Evolutionary conservation across 1,284 basidiomycete species (phyloP).

Genomic region (Erythrobasidium hasegawianum): DNA sequence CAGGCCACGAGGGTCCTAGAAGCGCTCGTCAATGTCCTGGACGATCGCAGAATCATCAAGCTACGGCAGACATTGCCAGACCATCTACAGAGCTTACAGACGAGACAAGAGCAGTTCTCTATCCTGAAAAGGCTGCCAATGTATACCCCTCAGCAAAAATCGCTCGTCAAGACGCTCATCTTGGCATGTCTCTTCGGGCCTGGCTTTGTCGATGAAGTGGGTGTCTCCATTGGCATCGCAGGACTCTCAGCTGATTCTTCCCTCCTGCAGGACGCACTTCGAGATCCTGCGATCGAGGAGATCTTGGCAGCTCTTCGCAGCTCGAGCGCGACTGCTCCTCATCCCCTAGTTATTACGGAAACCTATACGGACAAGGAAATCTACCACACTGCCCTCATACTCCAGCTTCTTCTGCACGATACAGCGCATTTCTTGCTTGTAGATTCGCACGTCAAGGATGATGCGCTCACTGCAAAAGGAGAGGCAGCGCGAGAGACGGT

Average conservation of each 20-base stretch:
- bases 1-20: not conserved
- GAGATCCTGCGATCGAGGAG: too few species aligned
- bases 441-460: constrained; percentile 3
- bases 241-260: too few species aligned
- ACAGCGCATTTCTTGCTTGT: constrained; percentile 4
- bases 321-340: too few species aligned
- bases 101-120: constrained; percentile 6
- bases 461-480: not conserved
- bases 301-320: too few species aligned
- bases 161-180: not conserved
- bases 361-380: not conserved
- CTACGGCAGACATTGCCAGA: not conserved
- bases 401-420: constrained; percentile 20
- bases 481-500: constrained; percentile 6
- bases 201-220: not conserved
- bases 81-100: not conserved
- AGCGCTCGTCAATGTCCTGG: not conserved
- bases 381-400: constrained; percentile 19
- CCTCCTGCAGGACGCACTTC: too few species aligned
- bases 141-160: not conserved
- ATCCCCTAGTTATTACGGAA: too few species aligned
- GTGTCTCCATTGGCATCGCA: not conserved
- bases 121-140: constrained; percentile 15
- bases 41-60: not conserved
- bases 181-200: constrained; percentile 3